phyloP scores from a whole-genome alignment of 176 grass and related monocot genomes.

The Sorghum bicolor region DNA sequence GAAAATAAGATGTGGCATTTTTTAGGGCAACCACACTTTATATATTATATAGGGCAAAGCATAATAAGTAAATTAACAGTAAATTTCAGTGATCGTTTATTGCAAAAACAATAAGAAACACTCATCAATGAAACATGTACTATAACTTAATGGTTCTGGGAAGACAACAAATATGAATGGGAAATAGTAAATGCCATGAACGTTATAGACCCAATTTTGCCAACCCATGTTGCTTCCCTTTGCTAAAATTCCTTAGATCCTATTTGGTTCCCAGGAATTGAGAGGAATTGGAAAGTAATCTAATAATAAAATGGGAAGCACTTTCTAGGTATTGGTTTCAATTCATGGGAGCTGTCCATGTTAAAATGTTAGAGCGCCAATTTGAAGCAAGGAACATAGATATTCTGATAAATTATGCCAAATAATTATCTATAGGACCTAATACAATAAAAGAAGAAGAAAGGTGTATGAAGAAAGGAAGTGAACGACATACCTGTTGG shows the following conservation, averaged over 20 bases:
- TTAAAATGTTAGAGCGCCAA: not conserved
- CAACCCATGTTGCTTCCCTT: not conserved
- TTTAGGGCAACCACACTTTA: not conserved
- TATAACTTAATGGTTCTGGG: not conserved
- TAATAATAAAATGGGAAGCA: not conserved
- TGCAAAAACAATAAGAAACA: not conserved
- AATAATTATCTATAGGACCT: not conserved
- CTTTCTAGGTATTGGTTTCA: not conserved
- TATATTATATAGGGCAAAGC: conserved; percentile 3
- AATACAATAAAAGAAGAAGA: not conserved
- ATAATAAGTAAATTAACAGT: not conserved
- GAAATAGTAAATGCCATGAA: not conserved
- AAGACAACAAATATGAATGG: not conserved
- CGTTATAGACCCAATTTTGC: not conserved
- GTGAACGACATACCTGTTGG: conserved; percentile 57
- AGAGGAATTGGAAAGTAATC: not conserved
- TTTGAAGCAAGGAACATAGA: not conserved
- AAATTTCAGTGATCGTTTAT: not conserved
- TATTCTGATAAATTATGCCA: not conserved
- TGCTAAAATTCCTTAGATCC: not conserved
- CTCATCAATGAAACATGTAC: not conserved
- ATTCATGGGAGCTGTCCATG: not conserved
- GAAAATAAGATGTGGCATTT: not conserved
- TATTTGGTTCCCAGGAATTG: not conserved
- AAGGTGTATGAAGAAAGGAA: not conserved